Base-by-base conservation (phyloP, 495 filamentous ascomycete species). In the Annulohypoxylon stygium region DNA sequence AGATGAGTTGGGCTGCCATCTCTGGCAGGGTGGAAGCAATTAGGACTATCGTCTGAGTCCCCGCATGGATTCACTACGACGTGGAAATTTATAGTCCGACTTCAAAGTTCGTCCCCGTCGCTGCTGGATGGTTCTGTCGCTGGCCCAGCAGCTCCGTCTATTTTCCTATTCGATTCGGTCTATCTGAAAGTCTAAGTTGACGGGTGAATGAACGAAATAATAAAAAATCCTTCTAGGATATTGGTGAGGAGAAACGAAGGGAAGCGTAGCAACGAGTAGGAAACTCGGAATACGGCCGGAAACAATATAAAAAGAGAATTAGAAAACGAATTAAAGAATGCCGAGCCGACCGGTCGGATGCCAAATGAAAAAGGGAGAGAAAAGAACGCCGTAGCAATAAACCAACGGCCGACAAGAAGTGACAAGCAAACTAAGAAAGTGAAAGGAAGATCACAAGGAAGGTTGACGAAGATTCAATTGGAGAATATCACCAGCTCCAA, bases 1-100 rank as follows among this genome's bases (percentile, higher is more conserved):
- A 48, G 65, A 80, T 34, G 69, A 76, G 75, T 55, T 73, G 69
- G 59, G 72, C 57, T 81, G 80, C 79, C 82, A 85, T 85, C 75
- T 75, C 81, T 76, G 70, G 81, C 78, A 67, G 58, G 33, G 68
- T 70, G 37, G 51, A 41, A 34, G 37, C 41, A 63, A 57, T 58
- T 41, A 54, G 67, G 45, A 54, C 59, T 78, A 78, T 67, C 73
- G 69, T 70, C 25, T 59, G 70, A 60, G 53, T 73, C 69, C 67
- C 73, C 43, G 78, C 81, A 84, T 82, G 78, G 64, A 75, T 55
- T 16, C 55, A 57, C 61, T 39, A 61, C 69, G 11, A 45, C 48
- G 61, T 54, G 3, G 34, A 14, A 12, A 60, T 39, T 50, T 57
- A 16, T 14, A 67, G 33, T 1, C 55, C 37, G 26, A n/a, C 36